A percentile compares a stretch with the other conserved stretches of the same genome.
These are phyloP conservation scores for Dimocarpus longan DNA, from an alignment of 345 rosid genomes.

Conservation along the genomic window DNA sequence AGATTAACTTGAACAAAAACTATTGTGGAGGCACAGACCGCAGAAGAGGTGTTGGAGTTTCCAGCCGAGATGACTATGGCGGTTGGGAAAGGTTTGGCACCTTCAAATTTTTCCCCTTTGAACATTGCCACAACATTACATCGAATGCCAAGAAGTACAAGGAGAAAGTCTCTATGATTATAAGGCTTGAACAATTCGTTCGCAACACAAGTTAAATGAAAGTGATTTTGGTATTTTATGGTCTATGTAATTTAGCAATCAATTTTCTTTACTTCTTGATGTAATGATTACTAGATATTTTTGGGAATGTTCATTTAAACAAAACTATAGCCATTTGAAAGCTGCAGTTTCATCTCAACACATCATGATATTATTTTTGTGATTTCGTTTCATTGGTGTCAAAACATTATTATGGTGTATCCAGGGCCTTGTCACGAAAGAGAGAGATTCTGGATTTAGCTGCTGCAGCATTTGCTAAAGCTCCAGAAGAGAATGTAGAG, in stretches of 20 bases:
- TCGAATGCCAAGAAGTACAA: slow-evolving; percentile 77
- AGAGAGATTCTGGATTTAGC: slow-evolving; percentile 88
- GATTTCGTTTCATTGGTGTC: neutral
- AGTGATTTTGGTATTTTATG: neutral
- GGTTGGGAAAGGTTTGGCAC: slow-evolving; percentile 85
- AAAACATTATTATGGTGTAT: slow-evolving; percentile 15
- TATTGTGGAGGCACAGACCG: slow-evolving; percentile 79
- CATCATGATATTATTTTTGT: neutral
- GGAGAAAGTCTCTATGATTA: slow-evolving; percentile 81
- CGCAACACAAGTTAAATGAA: neutral
- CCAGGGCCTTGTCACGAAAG: slow-evolving; percentile 94
- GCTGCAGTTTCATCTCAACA: slow-evolving; percentile 13
- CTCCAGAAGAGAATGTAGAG: slow-evolving; percentile 58
- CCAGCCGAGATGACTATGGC: slow-evolving; percentile 73
- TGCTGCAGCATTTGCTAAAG: slow-evolving; percentile 81
- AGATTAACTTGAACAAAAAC: slow-evolving; percentile 67
- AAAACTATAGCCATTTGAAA: neutral
- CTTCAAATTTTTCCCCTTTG: slow-evolving; percentile 79
- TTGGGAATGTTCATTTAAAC: neutral
- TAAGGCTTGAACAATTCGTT: neutral
- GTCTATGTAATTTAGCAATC: neutral
- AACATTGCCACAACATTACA: slow-evolving; percentile 87
- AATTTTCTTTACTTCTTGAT: neutral
- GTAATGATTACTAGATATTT: neutral
- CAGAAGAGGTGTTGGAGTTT: slow-evolving; percentile 72